phyloP scores from a whole-genome alignment of 208 protist species.

The Blastocrithidia nonstop region DNA sequence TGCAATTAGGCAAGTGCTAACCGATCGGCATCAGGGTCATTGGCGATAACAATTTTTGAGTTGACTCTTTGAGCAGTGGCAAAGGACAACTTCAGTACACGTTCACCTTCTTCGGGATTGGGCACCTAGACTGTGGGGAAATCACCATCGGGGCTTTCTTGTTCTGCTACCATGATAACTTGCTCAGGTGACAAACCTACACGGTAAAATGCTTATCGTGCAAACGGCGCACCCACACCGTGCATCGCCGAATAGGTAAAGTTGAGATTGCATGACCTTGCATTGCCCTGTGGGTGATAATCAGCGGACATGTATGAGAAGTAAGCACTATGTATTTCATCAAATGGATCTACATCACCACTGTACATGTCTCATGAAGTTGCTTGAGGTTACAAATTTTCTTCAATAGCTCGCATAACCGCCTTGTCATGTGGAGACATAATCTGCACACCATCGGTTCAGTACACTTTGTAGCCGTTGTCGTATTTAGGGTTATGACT shows the following conservation, averaged over 20 bases:
- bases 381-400: constrained; percentile 70
- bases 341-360: constrained; percentile 37
- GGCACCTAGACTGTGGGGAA: constrained; percentile 96
- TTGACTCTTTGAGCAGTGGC: constrained; percentile 39
- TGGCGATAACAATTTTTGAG: constrained; percentile 90
- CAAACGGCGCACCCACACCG: constrained; percentile 89
- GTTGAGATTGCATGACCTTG: constrained; percentile 7
- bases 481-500: constrained; percentile 98
- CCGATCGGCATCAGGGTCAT: constrained; percentile 98
- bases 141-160: constrained; percentile 90
- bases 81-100: constrained; percentile 80
- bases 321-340: constrained; percentile 41
- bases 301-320: constrained; percentile 22
- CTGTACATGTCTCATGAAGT: constrained; percentile 30
- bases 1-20: constrained; percentile 89
- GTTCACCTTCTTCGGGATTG: constrained; percentile 97
- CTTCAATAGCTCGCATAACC: constrained; percentile 81
- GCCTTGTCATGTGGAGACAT: constrained; percentile 88
- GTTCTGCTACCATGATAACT: constrained; percentile 56
- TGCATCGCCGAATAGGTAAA: constrained; percentile 82
- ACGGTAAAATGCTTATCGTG: constrained; percentile 33
- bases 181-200: constrained; percentile 34
- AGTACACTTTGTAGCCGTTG: constrained; percentile 99
- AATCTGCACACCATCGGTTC: constrained; percentile 91
- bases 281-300: constrained; percentile 16